Evolutionary conservation across 345 rosid genomes (phyloP).

Genomic region (Passiflora organensis): DNA sequence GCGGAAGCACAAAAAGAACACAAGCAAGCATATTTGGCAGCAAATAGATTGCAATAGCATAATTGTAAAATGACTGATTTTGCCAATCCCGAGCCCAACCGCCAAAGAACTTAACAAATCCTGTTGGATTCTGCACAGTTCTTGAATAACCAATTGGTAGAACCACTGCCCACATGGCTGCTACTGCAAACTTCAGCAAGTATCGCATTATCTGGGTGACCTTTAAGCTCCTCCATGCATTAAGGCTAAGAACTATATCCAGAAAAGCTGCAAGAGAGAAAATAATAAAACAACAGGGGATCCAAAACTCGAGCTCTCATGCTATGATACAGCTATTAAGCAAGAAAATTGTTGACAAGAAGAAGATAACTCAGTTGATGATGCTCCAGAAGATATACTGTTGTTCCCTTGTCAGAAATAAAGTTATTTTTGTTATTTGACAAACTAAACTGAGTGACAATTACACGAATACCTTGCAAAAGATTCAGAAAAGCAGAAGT

Average conservation of each 20-base stretch:
- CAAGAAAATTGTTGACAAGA: too few relatives aligned
- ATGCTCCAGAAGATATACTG: too few relatives aligned
- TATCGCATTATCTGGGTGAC: slow-evolving; percentile 70
- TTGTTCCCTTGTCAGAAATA: not conserved
- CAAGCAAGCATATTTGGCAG: slow-evolving; percentile 74
- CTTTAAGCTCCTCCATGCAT: slow-evolving; percentile 85
- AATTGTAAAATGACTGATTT: slow-evolving; percentile 53
- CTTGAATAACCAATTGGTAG: slow-evolving; percentile 74
- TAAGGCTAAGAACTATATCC: slow-evolving; percentile 75
- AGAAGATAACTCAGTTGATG: too few relatives aligned
- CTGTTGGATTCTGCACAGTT: slow-evolving; percentile 69
- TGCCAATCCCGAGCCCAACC: slow-evolving; percentile 63
- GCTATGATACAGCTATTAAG: too few relatives aligned
- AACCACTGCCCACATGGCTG: slow-evolving; percentile 80
- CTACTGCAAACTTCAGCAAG: slow-evolving; percentile 64
- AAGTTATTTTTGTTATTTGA: too few relatives aligned
- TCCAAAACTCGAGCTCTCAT: not conserved
- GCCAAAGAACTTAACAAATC: slow-evolving; percentile 58
- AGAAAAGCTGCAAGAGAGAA: slow-evolving; percentile 50
- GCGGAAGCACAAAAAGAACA: slow-evolving; percentile 66
- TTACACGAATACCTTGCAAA: slow-evolving; percentile 56
- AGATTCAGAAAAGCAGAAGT: slow-evolving; percentile 85
- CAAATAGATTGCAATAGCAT: slow-evolving; percentile 74
- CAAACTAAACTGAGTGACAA: not conserved
- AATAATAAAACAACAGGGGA: slow-evolving; percentile 10